phyloP scores from a whole-genome alignment of 176 grass and related monocot genomes.

The Oryza longistaminata region DNA sequence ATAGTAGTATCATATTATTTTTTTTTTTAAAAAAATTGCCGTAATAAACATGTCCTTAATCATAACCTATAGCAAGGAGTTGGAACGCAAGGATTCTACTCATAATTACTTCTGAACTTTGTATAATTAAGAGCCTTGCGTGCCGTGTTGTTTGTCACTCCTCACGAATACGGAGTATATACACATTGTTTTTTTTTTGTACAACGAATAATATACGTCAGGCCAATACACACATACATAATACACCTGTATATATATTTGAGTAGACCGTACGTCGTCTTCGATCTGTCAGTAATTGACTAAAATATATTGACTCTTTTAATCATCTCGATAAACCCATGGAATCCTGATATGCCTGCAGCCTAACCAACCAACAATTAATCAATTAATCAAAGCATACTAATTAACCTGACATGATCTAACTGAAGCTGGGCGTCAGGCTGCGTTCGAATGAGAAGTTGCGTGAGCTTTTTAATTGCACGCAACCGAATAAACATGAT shows the following conservation, averaged over 20 bases:
- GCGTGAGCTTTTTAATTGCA: too few species aligned
- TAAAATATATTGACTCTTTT: neutral
- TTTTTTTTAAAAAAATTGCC: neutral
- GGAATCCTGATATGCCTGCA: neutral
- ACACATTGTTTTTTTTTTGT: neutral
- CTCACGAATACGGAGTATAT: neutral
- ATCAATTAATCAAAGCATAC: neutral
- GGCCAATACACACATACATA: too few species aligned
- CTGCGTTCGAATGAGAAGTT: too few species aligned
- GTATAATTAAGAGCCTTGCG: neutral
- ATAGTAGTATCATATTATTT: too few species aligned
- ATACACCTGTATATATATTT: neutral
- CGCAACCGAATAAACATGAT: too few species aligned
- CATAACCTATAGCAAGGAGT: neutral
- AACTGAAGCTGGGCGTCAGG: neutral
- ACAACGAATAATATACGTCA: neutral
- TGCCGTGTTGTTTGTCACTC: neutral
- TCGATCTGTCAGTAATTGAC: neutral
- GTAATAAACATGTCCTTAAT: neutral
- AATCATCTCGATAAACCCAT: neutral
- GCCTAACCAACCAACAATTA: neutral
- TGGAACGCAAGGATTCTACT: neutral
- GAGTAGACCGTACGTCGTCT: neutral
- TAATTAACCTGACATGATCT: constrained; percentile 7
- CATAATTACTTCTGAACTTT: neutral